Evolutionary conservation across 495 filamentous ascomycete species (phyloP).

Genomic region (Neurospora sp.): DNA sequence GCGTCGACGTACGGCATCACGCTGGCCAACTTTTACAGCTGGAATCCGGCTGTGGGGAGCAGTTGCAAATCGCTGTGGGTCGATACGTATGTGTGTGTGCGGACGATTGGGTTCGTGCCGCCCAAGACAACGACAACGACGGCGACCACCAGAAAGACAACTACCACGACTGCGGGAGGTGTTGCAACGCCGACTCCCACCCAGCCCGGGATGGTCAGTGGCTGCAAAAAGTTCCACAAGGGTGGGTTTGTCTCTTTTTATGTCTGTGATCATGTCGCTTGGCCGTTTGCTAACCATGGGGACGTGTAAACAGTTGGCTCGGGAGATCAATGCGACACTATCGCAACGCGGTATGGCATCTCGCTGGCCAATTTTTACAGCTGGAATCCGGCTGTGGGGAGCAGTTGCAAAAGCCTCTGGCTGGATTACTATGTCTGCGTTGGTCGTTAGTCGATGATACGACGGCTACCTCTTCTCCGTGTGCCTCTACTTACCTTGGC

Average conservation of each 20-base stretch:
- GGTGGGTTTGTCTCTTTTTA: too few relatives aligned
- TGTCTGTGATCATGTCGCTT: too few relatives aligned
- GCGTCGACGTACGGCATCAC: constrained; percentile 12
- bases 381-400: constrained; percentile 34
- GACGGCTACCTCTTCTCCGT: background rate
- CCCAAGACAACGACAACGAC: too few relatives aligned
- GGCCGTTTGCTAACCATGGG: too few relatives aligned
- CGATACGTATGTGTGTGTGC: too few relatives aligned
- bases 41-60: constrained; percentile 31
- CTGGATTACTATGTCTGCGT: background rate
- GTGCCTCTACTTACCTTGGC: background rate
- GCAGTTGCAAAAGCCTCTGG: background rate
- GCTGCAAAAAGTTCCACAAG: too few relatives aligned
- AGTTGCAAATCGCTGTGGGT: background rate
- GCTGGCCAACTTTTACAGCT: constrained; percentile 22
- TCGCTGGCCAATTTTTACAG: constrained; percentile 20
- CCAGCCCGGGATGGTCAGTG: too few relatives aligned
- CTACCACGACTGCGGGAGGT: too few relatives aligned
- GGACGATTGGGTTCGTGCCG: too few relatives aligned
- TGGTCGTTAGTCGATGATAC: background rate
- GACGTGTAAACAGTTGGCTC: too few relatives aligned
- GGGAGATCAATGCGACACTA: background rate
- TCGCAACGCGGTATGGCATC: constrained; percentile 17
- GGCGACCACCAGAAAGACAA: too few relatives aligned
- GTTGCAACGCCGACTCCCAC: too few relatives aligned